Percentiles rank a stretch among this genome's conserved stretches.
These are phyloP conservation scores for Tetradesmus obliquus DNA, from an alignment of 139 green algal genomes.

Conservation along the genomic window DNA sequence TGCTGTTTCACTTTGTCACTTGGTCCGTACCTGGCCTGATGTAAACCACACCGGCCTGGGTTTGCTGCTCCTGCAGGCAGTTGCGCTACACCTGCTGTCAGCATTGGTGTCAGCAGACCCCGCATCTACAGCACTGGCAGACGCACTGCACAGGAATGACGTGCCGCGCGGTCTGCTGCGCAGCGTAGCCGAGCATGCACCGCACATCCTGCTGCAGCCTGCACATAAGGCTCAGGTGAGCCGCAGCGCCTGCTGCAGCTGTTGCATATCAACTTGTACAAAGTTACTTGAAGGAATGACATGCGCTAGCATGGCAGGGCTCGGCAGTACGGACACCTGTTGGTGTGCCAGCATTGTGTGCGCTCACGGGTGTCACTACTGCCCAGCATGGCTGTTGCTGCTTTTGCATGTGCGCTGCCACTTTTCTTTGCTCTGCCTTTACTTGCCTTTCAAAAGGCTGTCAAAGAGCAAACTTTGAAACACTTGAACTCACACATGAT, in stretches of 20 bases:
- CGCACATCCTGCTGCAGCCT: conserved; percentile 44
- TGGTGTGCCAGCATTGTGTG: background rate
- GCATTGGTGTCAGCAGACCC: conserved; percentile 61
- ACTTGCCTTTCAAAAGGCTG: too few species aligned
- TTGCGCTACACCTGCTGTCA: conserved; percentile 74
- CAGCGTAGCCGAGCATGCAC: conserved; percentile 50
- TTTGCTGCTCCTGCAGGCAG: conserved; percentile 44
- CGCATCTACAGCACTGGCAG: conserved; percentile 42
- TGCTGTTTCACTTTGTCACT: too few species aligned
- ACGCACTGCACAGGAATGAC: conserved; percentile 52
- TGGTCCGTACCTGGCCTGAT: background rate
- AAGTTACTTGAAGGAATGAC: background rate
- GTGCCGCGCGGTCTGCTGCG: conserved; percentile 70
- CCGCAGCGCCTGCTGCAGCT: too few species aligned
- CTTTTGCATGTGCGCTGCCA: background rate
- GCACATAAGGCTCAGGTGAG: conserved; percentile 32
- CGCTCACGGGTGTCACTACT: background rate
- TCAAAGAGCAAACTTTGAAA: too few species aligned
- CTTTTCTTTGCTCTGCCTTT: background rate
- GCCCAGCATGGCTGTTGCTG: background rate
- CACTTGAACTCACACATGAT: too few species aligned
- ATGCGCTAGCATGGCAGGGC: background rate
- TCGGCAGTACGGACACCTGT: background rate
- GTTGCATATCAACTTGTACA: background rate
- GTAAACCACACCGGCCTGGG: background rate